Evolutionary conservation across 768 basidiomycete species (phyloP), one percentile per base, ranked within the genome.

Genomic region (Lactarius evosmus): DNA sequence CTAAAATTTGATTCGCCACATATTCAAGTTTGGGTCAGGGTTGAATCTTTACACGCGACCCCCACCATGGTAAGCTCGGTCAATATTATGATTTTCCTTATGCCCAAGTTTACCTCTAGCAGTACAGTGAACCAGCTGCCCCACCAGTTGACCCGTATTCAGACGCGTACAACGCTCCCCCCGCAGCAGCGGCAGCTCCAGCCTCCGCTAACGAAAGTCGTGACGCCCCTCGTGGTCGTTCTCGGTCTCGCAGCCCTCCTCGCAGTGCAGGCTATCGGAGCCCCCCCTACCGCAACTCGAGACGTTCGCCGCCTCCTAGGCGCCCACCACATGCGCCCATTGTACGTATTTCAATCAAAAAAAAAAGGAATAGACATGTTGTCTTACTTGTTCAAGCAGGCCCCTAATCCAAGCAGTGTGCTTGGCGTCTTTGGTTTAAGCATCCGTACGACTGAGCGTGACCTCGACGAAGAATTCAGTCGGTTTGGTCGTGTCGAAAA

Each of bases 371-470:
- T 33, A 36, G 62, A 70, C 12, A 57, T 62, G 63, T 66, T 46
- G 69, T 58, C 61, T 66, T 62, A 74, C 46, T 61, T 78, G 82
- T 66, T 83, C 74, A 62, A 68, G 49, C 83, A 93, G 91, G 89
- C 89, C 69, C 92, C 93, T 55, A 89, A 88, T 74, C 91, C 94
- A 25, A 88, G 90, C 70, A 87, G 82, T 65, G 94, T 96, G 34
- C 82, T 99, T 66, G 96, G 96, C 62, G 94, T 98, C n/a, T 99
- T 98, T 69, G 96, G 96, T n/a, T 78, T 98, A 46, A 95, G 93
- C 70, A 96, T 99, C 61, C 85, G 95, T 60, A 98, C 96, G 4
- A 84, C 87, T 60, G 96, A 99, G 73, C 85, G 91, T 46, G 96
- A 98, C 73, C 79, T 99, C 54, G 93, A 98, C 68, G 92, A 96